phyloP scores from a whole-genome alignment of 768 basidiomycete species.

The Boletus pseudopeckii region DNA sequence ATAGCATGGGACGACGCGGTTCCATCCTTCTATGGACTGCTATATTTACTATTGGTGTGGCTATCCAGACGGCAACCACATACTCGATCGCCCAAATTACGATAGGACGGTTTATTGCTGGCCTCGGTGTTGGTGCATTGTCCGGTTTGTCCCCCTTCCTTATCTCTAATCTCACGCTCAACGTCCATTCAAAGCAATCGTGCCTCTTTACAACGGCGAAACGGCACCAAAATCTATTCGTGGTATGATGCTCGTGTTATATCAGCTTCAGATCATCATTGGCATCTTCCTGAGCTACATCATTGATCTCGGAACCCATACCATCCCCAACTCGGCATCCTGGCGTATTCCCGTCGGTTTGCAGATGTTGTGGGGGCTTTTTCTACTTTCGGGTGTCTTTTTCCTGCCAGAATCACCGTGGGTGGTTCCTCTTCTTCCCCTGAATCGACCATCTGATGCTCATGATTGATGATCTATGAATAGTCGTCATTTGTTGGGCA shows the following conservation, averaged over 20 bases:
- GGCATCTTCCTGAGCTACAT: constrained; percentile 71
- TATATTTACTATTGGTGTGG: constrained; percentile 14
- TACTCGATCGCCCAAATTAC: constrained; percentile 13
- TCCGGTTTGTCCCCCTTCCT: constrained; percentile 1
- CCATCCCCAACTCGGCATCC: constrained; percentile 11
- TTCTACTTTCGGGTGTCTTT: constrained; percentile 12
- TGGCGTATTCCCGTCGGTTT: constrained; percentile 15
- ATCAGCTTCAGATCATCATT: constrained; percentile 72
- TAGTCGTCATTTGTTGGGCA: constrained; percentile 11
- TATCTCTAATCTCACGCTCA: background rate
- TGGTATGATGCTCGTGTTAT: constrained; percentile 68
- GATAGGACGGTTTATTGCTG: constrained; percentile 11
- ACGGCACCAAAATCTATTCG: constrained; percentile 71
- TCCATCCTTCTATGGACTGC: constrained; percentile 14
- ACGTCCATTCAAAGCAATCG: constrained; percentile 38
- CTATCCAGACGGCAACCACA: constrained; percentile 13
- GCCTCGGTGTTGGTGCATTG: constrained; percentile 15
- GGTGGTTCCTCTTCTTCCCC: background rate
- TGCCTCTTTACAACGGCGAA: constrained; percentile 75
- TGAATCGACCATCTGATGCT: background rate
- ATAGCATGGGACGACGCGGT: constrained; percentile 14
- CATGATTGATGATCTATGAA: background rate
- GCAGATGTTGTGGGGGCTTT: constrained; percentile 11
- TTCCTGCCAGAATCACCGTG: constrained; percentile 17
- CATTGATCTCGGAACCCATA: constrained; percentile 39